Percentiles rank a stretch among this genome's conserved stretches.
Conservation (phyloP, 2,329 filamentous ascomycete genomes). For the Calonectria leucothoes region DNA sequence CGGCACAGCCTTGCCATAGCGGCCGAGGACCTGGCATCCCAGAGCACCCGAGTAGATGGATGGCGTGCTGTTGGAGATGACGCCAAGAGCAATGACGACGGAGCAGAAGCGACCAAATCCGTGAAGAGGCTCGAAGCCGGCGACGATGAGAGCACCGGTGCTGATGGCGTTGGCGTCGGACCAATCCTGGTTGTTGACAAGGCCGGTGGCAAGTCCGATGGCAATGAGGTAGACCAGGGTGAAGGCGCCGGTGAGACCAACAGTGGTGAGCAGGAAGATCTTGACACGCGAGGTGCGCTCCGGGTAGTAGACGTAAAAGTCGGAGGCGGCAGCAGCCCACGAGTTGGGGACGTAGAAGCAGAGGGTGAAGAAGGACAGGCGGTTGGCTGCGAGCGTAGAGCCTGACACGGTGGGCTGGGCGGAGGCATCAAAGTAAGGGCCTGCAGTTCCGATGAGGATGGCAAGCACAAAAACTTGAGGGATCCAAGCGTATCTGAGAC, state of each 20-base stretch:
- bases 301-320: constrained; percentile 86
- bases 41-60: constrained; percentile 69
- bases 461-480: constrained; percentile 79
- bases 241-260: constrained; percentile 69
- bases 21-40: constrained; percentile 69
- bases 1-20: constrained; percentile 63
- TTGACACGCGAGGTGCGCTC: constrained; percentile 66
- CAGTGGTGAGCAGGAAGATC: constrained; percentile 77
- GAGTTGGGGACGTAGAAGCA: constrained; percentile 63
- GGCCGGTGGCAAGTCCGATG: constrained; percentile 64
- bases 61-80: constrained; percentile 67
- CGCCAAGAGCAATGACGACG: constrained; percentile 64
- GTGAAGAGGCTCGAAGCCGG: constrained; percentile 63
- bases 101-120: constrained; percentile 69
- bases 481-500: constrained; percentile 58
- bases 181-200: constrained; percentile 62
- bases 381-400: constrained; percentile 71
- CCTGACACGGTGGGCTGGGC: constrained; percentile 67
- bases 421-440: constrained; percentile 70
- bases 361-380: constrained; percentile 76
- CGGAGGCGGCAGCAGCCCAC: constrained; percentile 80
- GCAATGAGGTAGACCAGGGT: constrained; percentile 76
- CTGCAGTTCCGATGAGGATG: constrained; percentile 77
- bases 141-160: constrained; percentile 67
- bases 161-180: constrained; percentile 61